Evolutionary conservation across 495 filamentous ascomycete species (phyloP).

Genomic region (Rhypophila decipiens): DNA sequence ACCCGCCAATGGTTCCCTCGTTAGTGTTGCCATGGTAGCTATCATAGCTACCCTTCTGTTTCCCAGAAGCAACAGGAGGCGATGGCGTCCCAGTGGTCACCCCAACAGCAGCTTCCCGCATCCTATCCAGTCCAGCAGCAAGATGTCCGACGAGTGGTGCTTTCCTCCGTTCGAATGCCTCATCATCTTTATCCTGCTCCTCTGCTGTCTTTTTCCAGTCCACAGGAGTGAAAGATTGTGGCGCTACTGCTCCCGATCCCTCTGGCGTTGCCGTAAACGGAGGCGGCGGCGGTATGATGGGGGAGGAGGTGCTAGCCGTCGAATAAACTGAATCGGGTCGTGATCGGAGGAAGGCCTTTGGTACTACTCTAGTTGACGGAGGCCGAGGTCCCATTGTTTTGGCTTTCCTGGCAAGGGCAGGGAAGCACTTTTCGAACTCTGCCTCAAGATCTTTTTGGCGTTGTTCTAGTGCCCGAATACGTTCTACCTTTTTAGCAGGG

Average conservation of each 20-base stretch:
- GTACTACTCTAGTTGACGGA: not conserved
- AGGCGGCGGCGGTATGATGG: not conserved
- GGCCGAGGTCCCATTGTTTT: slow-evolving; percentile 19
- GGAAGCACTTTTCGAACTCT: slow-evolving; percentile 30
- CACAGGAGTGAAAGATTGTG: too few relatives aligned
- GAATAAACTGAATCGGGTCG: not conserved
- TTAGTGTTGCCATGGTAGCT: not conserved
- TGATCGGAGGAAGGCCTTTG: slow-evolving; percentile 4
- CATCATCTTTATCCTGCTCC: slow-evolving; percentile 6
- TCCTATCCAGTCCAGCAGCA: slow-evolving; percentile 25
- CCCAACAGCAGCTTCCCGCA: slow-evolving; percentile 15
- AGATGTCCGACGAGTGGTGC: slow-evolving; percentile 20
- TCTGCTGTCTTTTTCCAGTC: slow-evolving; percentile 1
- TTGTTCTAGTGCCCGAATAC: slow-evolving; percentile 27
- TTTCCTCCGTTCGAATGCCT: slow-evolving; percentile 11
- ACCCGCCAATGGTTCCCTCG: not conserved
- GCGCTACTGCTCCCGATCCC: too few relatives aligned
- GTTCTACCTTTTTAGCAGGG: slow-evolving; percentile 31
- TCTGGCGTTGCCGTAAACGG: not conserved
- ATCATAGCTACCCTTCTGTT: not conserved
- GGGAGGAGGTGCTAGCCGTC: not conserved
- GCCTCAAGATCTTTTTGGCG: slow-evolving; percentile 34
- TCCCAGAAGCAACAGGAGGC: not conserved
- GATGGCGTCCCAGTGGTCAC: not conserved
- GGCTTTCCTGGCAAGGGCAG: slow-evolving; percentile 29